These are phyloP conservation scores for Conoideocrella luteorostrata DNA, from an alignment of 2,329 filamentous ascomycete genomes.

Conservation along the genomic window DNA sequence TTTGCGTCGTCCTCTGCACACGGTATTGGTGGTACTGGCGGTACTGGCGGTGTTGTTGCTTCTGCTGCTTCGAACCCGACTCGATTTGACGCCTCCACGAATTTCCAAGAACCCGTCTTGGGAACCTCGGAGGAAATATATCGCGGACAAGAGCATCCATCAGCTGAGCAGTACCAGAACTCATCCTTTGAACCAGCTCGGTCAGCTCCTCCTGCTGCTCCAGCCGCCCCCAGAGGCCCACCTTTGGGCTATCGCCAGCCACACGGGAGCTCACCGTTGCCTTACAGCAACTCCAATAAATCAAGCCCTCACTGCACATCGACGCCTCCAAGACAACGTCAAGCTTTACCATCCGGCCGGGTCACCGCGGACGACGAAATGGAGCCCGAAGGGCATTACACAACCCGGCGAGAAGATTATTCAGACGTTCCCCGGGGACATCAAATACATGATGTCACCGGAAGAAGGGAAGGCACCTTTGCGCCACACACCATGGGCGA, in stretches of 20 bases:
- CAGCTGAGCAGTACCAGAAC: constrained; percentile 31
- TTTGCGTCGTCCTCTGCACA: constrained; percentile 20
- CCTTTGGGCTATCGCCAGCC: constrained; percentile 51
- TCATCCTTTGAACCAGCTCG: constrained; percentile 17
- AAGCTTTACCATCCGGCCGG: not conserved
- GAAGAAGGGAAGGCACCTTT: constrained; percentile 17
- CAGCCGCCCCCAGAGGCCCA: constrained; percentile 55
- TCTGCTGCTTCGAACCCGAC: not conserved
- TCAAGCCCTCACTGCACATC: constrained; percentile 10
- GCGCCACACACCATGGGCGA: constrained; percentile 11
- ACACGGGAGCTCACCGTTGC: constrained; percentile 23
- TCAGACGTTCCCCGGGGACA: constrained; percentile 6
- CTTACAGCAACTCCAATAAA: constrained; percentile 16
- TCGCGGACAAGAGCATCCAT: constrained; percentile 8
- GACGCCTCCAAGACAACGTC: constrained; percentile 1
- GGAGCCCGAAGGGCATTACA: constrained; percentile 19
- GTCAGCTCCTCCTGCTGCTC: constrained; percentile 43
- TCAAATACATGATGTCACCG: constrained; percentile 15
- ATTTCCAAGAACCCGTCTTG: constrained; percentile 29
- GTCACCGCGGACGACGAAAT: constrained; percentile 15
- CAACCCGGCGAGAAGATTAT: constrained; percentile 12
- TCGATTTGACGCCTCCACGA: not conserved
- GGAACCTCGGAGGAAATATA: constrained; percentile 16
- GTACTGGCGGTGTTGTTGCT: not conserved
- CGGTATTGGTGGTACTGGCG: not conserved